Evolutionary conservation across 2,329 filamentous ascomycete genomes (phyloP).

Genomic region (Lecanicillium sp.): DNA sequence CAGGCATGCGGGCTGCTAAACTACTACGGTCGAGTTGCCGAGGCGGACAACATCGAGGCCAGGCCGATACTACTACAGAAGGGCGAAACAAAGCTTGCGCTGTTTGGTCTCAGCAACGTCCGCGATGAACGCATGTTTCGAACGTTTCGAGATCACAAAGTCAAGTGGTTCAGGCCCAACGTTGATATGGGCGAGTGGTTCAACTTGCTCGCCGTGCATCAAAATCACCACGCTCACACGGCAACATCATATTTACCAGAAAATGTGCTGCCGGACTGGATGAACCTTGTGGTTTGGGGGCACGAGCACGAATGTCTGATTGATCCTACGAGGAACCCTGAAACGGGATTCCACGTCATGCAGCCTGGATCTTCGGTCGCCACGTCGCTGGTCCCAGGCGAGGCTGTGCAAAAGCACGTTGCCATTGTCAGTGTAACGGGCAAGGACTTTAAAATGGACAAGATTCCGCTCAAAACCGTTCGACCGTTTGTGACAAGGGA

Average conservation of each 20-base stretch:
- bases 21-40: constrained; percentile 87
- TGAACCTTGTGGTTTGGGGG: constrained; percentile 92
- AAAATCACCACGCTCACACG: constrained; percentile 90
- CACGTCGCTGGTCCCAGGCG: constrained; percentile 83
- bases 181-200: constrained; percentile 86
- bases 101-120: constrained; percentile 94
- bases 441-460: constrained; percentile 71
- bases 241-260: constrained; percentile 93
- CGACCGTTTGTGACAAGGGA: constrained; percentile 87
- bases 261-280: constrained; percentile 82
- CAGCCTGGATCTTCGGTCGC: constrained; percentile 95
- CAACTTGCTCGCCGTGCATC: constrained; percentile 90
- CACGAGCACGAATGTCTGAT: constrained; percentile 97
- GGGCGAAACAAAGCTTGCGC: constrained; percentile 81
- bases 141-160: constrained; percentile 86
- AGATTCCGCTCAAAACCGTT: constrained; percentile 79
- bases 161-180: constrained; percentile 84
- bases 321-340: constrained; percentile 73
- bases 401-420: constrained; percentile 87
- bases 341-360: constrained; percentile 92
- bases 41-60: constrained; percentile 87
- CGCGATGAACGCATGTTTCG: constrained; percentile 91
- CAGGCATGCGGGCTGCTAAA: constrained; percentile 90
- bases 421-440: constrained; percentile 80
- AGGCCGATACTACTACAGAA: constrained; percentile 93